Evolutionary conservation across 208 protist species (phyloP), one percentile per base, ranked within the genome.

Genomic region (Trypanosoma platydactyli): DNA sequence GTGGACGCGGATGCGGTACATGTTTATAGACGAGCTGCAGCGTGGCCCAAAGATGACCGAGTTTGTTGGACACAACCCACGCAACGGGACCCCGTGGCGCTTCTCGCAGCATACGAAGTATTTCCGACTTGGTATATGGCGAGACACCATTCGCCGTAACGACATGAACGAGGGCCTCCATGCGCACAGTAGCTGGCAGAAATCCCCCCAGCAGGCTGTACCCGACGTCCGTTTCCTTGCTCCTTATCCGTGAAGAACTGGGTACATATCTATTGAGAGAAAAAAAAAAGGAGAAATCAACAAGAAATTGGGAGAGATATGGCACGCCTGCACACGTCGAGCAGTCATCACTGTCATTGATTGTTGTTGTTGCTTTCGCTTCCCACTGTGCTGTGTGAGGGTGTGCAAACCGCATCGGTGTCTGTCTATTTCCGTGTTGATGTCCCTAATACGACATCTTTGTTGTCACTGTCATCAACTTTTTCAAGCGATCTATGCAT

Each of bases 11-110:
- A 94, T 95, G 90, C 73, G 77, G 16, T 86, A 95, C 71, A 92
- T 94, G 84, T 91, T 92, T 69, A 92, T 95, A 44, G 90, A 95
- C 57, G 90, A 95, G 79, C 77, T 95, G 48, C 90, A 95, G 71
- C 83, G 90, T 3, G 90, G 90, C 9, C 87, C 83, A 5, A 83
- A 84, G 70, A 53, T 94, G 70, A 93, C 85, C 20, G 87, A 95
- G 69, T 95, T 93, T 64, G 88, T 95, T 15, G 90, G 90, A n/a
- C 80, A 86, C 73, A 95, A 95, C 71, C 88, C 90, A 27, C 82
- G 87, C 30, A 92, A 76, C 50, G 86, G 87, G 11, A 86, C 82
- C n/a, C 80, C 49, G 46, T 95, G 90, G 88, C 84, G 90, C 56
- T 95, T 95, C 73, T 94, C 90, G 30, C 90, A 95, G 76, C 77